Evolutionary conservation across 768 basidiomycete genomes (phyloP), one percentile per base, ranked within the genome.

Genomic region (Mycena leptocephala): DNA sequence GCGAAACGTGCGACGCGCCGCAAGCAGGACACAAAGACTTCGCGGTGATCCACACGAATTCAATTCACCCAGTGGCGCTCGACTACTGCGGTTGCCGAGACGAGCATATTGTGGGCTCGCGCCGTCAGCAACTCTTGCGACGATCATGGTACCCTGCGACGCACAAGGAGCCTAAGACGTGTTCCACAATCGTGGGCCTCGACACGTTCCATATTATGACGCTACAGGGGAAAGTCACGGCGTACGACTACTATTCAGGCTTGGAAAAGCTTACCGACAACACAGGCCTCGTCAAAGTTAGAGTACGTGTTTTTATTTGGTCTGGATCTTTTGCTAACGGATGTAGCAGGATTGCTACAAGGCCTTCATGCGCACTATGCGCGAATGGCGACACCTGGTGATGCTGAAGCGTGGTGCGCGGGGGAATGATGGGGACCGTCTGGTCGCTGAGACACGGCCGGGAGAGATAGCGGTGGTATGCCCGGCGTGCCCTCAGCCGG

Each of bases 211-310:
- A 68, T 14, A 73, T 64, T 2, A 20, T 74, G 18, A 69, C 72
- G 2, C 65, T 69, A 9, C 76, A 77, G 43, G 66, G 73, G 26
- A 77, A 77, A 32, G 46, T 70, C 8, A 67, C 76, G n/a, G 43
- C 59, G 10, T 77, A 69, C 66, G 76, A 79, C 53, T 79, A 72
- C 66, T 79, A 79, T 56, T 39, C 26, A 7, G 22, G 53, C 0
- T 35, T 79, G 26, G 76, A 62, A 7, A 51, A 58, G 16, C 32
- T 67, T 24, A 76, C 76, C 22, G 61, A 63, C 30, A 63, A 41
- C 35, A 41, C 61, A 5, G 61, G 61, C n/a, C 1, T 35, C 41
- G n/a, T 20, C 18, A 35, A 59, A 33, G 22, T 33, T 5, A 59
- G 26, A n/a, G 58, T 46, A 20, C 13, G 43, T 46, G 7, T 46